Evolutionary conservation across 2,329 filamentous ascomycete genomes (phyloP), one percentile per base, ranked within the genome.

Genomic region (Grosmannia clavigera): DNA sequence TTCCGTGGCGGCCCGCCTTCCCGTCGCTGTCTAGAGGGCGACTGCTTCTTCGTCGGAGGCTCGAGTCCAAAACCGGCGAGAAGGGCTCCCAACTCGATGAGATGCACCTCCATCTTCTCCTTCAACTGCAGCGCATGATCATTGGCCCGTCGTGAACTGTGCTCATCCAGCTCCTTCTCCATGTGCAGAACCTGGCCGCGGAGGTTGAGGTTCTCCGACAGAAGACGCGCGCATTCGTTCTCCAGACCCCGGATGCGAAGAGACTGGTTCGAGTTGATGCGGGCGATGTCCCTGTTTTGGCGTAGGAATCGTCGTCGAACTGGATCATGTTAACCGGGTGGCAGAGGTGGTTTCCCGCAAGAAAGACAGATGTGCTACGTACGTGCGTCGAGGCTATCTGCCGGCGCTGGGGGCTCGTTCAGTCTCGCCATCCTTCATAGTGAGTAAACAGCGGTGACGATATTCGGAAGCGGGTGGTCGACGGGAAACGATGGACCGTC

Each of bases 231-330:
- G 63, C 83, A 85, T 71, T 95, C 88, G 68, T 85, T 83, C 68
- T 92, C 88, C 61, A 94, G 79, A 64, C 79, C 82, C 62, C 88
- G 84, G 67, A 94, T 92, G 65, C 86, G 85, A 38, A 90, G 78
- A 38, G 87, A 88, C 70, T 92, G 87, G 57, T 81, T 80, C 29
- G 88, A 90, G 73, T 95, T 94, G 67, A 81, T 83, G 70, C 85
- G 84, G 64, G 88, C 88, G 64, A 94, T 86, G 68, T 94, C 89
- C 72, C 88, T 82, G 70, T 95, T 95, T 70, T 94, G 90, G 59
- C 89, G 82, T 67, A 92, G 77, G 69, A 92, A 90, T 70, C 87
- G 85, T 68, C 86, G 82, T 70, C 89, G 88, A 62, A 92, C 88
- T 92, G 67, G 40, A 43, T 11, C 11, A 12, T 9, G 52, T 57